phyloP scores from a whole-genome alignment of 2,329 filamentous ascomycete genomes.

The Aspergillus pseudoterreus region DNA sequence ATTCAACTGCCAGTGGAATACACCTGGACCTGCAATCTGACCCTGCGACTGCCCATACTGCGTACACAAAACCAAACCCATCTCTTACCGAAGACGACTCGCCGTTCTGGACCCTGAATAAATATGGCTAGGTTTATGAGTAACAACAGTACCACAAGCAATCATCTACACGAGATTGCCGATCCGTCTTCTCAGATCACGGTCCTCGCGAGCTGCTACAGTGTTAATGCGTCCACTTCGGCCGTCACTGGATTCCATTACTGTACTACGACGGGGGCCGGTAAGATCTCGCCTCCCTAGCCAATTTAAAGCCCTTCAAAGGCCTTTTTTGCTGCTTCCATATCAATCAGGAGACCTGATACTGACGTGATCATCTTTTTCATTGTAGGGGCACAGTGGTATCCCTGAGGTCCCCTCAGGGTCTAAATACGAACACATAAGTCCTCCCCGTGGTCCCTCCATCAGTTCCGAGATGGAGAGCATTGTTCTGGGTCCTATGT shows the following conservation, averaged over 20 bases:
- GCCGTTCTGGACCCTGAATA: neutral
- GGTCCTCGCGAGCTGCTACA: constrained; percentile 88
- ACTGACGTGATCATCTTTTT: constrained; percentile 3
- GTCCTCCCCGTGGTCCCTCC: constrained; percentile 80
- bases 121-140: constrained; percentile 54
- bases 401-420: constrained; percentile 92
- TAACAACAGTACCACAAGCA: constrained; percentile 66
- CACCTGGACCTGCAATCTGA: too few species aligned
- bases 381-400: constrained; percentile 73
- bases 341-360: neutral
- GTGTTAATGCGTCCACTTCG: constrained; percentile 66
- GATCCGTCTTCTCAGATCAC: constrained; percentile 56
- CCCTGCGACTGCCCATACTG: neutral
- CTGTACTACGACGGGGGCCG: constrained; percentile 86
- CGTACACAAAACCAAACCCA: constrained; percentile 2
- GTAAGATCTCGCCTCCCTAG: constrained; percentile 45
- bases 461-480: constrained; percentile 63
- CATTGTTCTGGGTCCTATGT: constrained; percentile 29
- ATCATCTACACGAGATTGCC: constrained; percentile 56
- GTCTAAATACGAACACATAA: constrained; percentile 78
- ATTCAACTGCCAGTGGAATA: too few species aligned
- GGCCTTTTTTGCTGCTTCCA: neutral
- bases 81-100: constrained; percentile 7
- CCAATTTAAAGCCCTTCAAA: neutral
- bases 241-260: constrained; percentile 84